Base-by-base conservation (phyloP, 495 filamentous ascomycete species). In the Acidomyces sp. region DNA sequence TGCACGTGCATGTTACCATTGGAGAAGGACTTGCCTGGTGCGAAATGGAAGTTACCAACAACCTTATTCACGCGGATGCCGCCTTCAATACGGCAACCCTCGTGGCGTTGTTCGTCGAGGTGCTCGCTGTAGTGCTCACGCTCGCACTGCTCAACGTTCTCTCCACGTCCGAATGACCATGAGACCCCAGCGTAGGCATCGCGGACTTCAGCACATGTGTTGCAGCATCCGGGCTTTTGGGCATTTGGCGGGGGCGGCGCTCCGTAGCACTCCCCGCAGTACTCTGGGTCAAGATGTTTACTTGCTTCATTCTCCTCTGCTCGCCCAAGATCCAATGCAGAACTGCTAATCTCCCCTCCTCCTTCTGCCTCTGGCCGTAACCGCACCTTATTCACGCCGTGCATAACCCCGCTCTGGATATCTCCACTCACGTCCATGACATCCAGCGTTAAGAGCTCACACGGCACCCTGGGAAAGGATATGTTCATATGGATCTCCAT, bases 401-500 rank as follows among this genome's bases (percentile, higher is more conserved):
- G 88, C 54, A 80, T 75, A 39, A 97, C 82, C 29, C 90, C 92
- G 35, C 80, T 77, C 56, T 97, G 90, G 56, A 94, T 80, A 59
- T 97, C 90, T 29, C 90, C 90, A 11, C 83, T 92, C 9, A 97
- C 87, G 61, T 97, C 90, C 90, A 97, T 96, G 26, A 97, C 88
- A 57, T 97, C 90, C 48, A 97, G 75, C 12, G 90, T 95, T 37
- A 96, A 64, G 34, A 97, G 77, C 61, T 96, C 87, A 65, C 90
- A 97, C 23, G 90, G 90, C 22, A 97, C 68, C 23, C 77, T 78
- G 4, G 92, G 90, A 61, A 97, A 97, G 15, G 83, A 88, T 49
- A 97, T 83, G 68, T 97, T 97, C 65, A 97, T 71, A 59, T 93
- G 85, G 46, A 97, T 97, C 53, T 96, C 90, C 84, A 97, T 94